A percentile compares a stretch with the other conserved stretches of the same genome.
phyloP scores from a whole-genome alignment of 2,329 filamentous ascomycete species.

The Penicillium thymicola region DNA sequence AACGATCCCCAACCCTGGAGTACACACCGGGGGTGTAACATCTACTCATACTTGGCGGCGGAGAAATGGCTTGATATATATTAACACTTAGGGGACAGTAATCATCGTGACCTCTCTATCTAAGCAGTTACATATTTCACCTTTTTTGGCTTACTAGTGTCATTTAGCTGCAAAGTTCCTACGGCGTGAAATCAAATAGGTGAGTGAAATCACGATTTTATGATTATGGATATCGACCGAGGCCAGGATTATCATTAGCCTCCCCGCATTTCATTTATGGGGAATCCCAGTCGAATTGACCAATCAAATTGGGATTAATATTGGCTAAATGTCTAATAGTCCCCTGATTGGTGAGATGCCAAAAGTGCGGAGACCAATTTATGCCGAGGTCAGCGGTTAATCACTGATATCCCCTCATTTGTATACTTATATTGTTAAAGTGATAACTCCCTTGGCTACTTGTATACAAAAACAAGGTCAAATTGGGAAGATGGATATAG shows the following conservation, averaged over 20 bases:
- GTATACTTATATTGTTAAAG: background rate
- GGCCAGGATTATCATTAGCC: background rate
- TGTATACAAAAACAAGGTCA: background rate
- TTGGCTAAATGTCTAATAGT: background rate
- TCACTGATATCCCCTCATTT: background rate
- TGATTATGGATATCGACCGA: background rate
- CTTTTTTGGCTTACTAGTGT: too few species aligned
- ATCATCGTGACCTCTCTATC: too few species aligned
- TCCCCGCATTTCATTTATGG: background rate
- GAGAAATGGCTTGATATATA: too few species aligned
- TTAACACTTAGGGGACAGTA: too few species aligned
- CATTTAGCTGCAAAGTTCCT: too few species aligned
- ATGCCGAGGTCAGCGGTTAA: background rate
- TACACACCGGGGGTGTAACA: too few species aligned
- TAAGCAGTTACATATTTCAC: too few species aligned
- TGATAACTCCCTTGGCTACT: background rate
- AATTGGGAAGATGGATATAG: slow-evolving; percentile 12
- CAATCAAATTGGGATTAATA: background rate
- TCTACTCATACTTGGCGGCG: too few species aligned
- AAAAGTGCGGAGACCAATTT: background rate
- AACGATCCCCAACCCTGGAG: too few species aligned
- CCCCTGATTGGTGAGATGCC: background rate
- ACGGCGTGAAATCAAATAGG: too few species aligned
- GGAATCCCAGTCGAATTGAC: background rate
- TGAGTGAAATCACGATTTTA: too few species aligned